Evolutionary conservation across 345 rosid species (phyloP).

Genomic region (Eucalyptus melliodora): DNA sequence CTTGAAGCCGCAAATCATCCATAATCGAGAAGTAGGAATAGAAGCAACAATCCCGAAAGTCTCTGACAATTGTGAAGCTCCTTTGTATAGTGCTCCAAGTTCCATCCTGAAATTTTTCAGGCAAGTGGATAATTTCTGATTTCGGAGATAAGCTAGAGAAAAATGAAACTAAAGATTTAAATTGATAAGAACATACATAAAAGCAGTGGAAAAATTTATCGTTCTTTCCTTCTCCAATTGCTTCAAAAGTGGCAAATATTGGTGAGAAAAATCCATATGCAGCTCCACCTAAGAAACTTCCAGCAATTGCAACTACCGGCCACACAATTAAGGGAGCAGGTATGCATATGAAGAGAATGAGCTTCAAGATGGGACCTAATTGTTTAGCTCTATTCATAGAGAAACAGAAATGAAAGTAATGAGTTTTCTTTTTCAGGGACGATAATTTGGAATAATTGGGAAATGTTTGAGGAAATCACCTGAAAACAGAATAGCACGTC

Average conservation of each 20-base stretch:
- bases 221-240: conserved; percentile 84
- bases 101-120: conserved; percentile 52
- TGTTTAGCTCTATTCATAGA: conserved; percentile 49
- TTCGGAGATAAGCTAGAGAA: not conserved
- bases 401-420: not conserved
- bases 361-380: conserved; percentile 76
- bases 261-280: conserved; percentile 79
- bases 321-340: conserved; percentile 45
- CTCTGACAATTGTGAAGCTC: conserved; percentile 56
- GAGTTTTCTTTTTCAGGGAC: not conserved
- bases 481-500: conserved; percentile 60
- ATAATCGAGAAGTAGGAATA: conserved; percentile 65
- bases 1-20: conserved; percentile 53
- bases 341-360: conserved; percentile 47
- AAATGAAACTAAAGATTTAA: not conserved
- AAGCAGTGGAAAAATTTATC: conserved; percentile 56
- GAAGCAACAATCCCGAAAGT: conserved; percentile 61
- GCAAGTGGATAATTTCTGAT: not conserved
- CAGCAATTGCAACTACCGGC: conserved; percentile 47
- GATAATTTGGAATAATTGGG: not conserved
- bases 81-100: conserved; percentile 60
- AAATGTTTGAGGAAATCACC: conserved; percentile 25
- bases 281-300: conserved; percentile 58
- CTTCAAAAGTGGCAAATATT: conserved; percentile 84
- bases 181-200: conserved; percentile 26